Percentiles rank a stretch among this genome's conserved stretches.
Evolutionary conservation across 2,329 filamentous ascomycete genomes (phyloP).

Genomic region (Fusarium incarnatum): DNA sequence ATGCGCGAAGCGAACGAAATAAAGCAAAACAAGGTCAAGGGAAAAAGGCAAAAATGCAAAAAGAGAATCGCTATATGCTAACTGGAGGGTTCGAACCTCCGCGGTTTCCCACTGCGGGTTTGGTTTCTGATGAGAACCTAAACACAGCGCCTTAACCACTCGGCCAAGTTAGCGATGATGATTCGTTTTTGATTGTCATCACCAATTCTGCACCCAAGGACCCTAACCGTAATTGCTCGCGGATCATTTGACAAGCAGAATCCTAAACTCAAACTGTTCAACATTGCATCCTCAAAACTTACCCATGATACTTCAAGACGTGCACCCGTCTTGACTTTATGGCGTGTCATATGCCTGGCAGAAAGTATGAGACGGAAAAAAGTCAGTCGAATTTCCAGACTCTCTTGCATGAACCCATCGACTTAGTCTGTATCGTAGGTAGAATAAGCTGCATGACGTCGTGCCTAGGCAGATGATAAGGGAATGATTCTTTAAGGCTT

Average conservation of each 20-base stretch:
- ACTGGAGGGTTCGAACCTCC: constrained; percentile 45
- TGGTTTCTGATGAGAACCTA: constrained; percentile 42
- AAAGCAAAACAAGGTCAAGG: too few relatives aligned
- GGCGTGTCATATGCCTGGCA: too few relatives aligned
- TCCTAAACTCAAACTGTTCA: not conserved
- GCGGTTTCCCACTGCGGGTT: constrained; percentile 44
- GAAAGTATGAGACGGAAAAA: not conserved
- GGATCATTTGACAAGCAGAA: not conserved
- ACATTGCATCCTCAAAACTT: not conserved
- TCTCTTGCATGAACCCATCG: too few relatives aligned
- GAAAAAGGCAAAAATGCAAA: not conserved
- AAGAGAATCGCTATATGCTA: constrained; percentile 28
- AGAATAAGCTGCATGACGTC: not conserved
- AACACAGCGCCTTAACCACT: constrained; percentile 45
- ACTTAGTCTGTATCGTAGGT: not conserved
- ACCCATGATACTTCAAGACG: not conserved
- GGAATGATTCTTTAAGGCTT: too few relatives aligned
- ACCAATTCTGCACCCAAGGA: rapidly evolving
- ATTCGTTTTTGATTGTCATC: not conserved
- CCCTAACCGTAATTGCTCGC: rapidly evolving
- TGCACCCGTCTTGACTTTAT: too few relatives aligned
- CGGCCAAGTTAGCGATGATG: constrained; percentile 42
- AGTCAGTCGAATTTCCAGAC: too few relatives aligned
- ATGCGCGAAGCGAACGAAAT: too few relatives aligned
- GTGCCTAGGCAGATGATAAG: too few relatives aligned